Percentiles rank a stretch among this genome's conserved stretches.
phyloP scores from a whole-genome alignment of 352 stramenopile species.

The Phytophthora agathidicida region DNA sequence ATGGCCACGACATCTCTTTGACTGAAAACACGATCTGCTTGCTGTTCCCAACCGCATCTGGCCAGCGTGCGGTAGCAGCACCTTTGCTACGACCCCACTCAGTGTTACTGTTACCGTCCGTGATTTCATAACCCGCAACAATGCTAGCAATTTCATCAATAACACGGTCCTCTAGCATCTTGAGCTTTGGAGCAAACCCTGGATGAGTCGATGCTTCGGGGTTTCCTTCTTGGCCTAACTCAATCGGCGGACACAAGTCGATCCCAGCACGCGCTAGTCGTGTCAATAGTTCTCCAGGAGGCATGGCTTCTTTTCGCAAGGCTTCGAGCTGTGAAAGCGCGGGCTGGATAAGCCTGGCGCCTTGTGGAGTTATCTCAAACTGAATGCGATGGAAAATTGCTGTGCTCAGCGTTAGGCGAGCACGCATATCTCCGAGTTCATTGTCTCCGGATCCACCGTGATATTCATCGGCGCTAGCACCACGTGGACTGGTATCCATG shows the following conservation, averaged over 20 bases:
- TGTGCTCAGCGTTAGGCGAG: constrained; percentile 61
- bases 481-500: constrained; percentile 51
- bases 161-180: constrained; percentile 71
- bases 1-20: constrained; percentile 82
- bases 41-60: constrained; percentile 41
- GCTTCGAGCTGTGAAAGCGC: constrained; percentile 50
- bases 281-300: constrained; percentile 64
- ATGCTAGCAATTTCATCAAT: constrained; percentile 74
- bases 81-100: constrained; percentile 20
- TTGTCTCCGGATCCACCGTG: constrained; percentile 8
- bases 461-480: constrained; percentile 2
- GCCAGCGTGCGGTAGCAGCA: constrained; percentile 26
- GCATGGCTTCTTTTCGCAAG: constrained; percentile 41
- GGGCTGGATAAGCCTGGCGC: constrained; percentile 60
- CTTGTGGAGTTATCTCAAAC: constrained; percentile 71
- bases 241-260: constrained; percentile 54
- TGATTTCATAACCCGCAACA: constrained; percentile 68
- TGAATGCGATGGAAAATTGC: constrained; percentile 58
- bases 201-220: constrained; percentile 27
- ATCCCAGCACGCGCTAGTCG: constrained; percentile 64
- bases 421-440: constrained; percentile 28
- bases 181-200: constrained; percentile 56
- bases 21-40: constrained; percentile 78
- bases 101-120: constrained; percentile 27
- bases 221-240: constrained; percentile 6